Base-by-base conservation (phyloP, 352 stramenopile genomes). In the Lagenidium giganteum region DNA sequence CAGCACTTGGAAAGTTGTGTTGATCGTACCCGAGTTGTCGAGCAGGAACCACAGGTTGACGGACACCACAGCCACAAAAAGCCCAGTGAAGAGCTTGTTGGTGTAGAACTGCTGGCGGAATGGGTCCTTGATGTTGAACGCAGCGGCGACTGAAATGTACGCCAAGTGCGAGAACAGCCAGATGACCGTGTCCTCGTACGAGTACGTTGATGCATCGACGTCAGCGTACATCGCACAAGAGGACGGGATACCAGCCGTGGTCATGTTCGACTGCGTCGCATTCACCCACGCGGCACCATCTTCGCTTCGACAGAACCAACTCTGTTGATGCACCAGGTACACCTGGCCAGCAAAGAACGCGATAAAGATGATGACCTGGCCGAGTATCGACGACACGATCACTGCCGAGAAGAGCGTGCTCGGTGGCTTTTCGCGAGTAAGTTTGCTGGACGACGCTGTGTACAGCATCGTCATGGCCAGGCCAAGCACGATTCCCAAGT, bases 381-480 rank as follows among this genome's bases (percentile, higher is more conserved):
- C 75, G 0, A 52, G 33, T 13, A 90, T 57, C 11, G 75, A 87
- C 5, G 65, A 31, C 12, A 90, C 17, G 18, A 90, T 76, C 22
- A 58, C 65, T 2, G 73, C 57, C 3, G 78, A 54, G 36, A 90
- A 90, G 8, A 90, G 54, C 22, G 78, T 82, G 32, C 64, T 75
- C n/a, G 72, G 53, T 1, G 78, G 78, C 18, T 64, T 42, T 4
- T 70, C 61, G n/a, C 61, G 64, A 1, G 61, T 67, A 2, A 87
- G 57, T 3, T 54, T 42, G 12, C 65, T 39, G 4, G 66, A 34
- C 13, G 74, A 60, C 0, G 61, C 47, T 5, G 75, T 87, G 40
- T 67, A 68, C 11, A 91, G 68, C 75, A 91, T 88, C 33, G 84
- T 51, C 20, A 91, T 47, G 8, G 78, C 83, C 14, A 91, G 67